These are phyloP conservation scores for Grigorovia jiainica DNA, from an alignment of 805 yeast species.

Conservation along the genomic window DNA sequence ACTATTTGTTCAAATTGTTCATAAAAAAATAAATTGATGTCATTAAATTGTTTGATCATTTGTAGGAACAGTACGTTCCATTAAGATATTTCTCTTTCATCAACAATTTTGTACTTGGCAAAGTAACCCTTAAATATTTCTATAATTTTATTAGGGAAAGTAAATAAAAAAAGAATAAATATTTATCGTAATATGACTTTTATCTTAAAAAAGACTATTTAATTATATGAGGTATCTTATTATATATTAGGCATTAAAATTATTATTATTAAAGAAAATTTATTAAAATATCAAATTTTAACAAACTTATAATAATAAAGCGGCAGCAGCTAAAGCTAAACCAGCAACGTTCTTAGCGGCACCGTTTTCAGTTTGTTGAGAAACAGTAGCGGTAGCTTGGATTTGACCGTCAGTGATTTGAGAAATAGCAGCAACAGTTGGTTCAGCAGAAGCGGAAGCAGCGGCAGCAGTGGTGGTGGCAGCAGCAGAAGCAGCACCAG, in stretches of 20 bases:
- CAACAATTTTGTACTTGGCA: too few species aligned
- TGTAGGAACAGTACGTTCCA: too few species aligned
- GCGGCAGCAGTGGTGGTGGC: neutral
- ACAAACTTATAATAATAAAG: neutral
- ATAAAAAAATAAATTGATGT: too few species aligned
- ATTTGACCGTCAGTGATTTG: conserved; percentile 3
- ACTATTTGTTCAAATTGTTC: too few species aligned
- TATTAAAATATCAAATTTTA: neutral
- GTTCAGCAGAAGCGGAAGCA: conserved; percentile 3
- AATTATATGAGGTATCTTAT: neutral
- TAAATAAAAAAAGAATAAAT: too few species aligned
- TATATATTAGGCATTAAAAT: neutral
- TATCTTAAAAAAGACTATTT: neutral
- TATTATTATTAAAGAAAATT: neutral
- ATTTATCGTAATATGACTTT: neutral
- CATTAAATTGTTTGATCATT: too few species aligned
- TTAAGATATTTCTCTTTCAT: too few species aligned
- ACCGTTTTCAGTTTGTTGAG: conserved; percentile 1
- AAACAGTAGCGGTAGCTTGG: conserved; percentile 6
- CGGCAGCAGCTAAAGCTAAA: conserved; percentile 24
- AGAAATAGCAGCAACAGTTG: conserved; percentile 2
- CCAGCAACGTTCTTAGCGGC: conserved; percentile 15
- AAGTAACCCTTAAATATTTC: too few species aligned
- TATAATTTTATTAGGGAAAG: too few species aligned
- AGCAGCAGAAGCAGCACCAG: conserved; percentile 10